A percentile compares a stretch with the other conserved stretches of the same genome.
Conservation (phyloP, 148 eudicot genomes). For the Dysphania ambrosioides region DNA sequence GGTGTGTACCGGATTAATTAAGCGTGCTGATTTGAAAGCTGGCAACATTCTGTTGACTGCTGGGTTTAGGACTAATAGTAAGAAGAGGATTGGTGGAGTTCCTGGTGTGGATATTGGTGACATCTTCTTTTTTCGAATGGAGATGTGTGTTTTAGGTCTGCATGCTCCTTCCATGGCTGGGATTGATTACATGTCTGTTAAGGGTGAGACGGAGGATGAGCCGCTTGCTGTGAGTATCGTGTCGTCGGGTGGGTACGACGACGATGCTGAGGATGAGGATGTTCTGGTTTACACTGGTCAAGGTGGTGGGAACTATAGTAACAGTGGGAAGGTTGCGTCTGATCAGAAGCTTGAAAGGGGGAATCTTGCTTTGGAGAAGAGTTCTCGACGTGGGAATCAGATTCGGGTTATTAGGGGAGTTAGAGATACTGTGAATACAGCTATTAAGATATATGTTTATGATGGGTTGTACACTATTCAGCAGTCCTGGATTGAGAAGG, state of each 20-base stretch:
- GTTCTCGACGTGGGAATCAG: constrained; percentile 64
- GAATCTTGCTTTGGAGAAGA: constrained; percentile 83
- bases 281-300: constrained; percentile 79
- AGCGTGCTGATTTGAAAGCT: constrained; percentile 63
- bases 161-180: constrained; percentile 97
- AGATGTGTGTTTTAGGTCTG: constrained; percentile 73
- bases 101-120: constrained; percentile 91
- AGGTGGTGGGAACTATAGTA: constrained; percentile 71
- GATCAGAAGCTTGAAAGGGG: constrained; percentile 97
- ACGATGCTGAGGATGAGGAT: constrained; percentile 66
- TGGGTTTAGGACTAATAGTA: constrained; percentile 64
- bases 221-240: constrained; percentile 85
- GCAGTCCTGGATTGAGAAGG: constrained; percentile 83
- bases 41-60: constrained; percentile 54
- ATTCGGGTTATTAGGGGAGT: constrained; percentile 84
- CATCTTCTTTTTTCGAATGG: constrained; percentile 88
- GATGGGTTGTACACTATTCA: constrained; percentile 82
- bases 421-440: constrained; percentile 37
- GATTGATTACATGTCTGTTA: constrained; percentile 69
- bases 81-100: constrained; percentile 66
- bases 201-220: constrained; percentile 52
- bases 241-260: constrained; percentile 87
- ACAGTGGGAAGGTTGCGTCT: constrained; percentile 49
- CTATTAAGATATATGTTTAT: constrained; percentile 63
- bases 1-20: constrained; percentile 37